Base-by-base conservation (phyloP, 129 eudicot species). In the Chrysanthemum makinoi region DNA sequence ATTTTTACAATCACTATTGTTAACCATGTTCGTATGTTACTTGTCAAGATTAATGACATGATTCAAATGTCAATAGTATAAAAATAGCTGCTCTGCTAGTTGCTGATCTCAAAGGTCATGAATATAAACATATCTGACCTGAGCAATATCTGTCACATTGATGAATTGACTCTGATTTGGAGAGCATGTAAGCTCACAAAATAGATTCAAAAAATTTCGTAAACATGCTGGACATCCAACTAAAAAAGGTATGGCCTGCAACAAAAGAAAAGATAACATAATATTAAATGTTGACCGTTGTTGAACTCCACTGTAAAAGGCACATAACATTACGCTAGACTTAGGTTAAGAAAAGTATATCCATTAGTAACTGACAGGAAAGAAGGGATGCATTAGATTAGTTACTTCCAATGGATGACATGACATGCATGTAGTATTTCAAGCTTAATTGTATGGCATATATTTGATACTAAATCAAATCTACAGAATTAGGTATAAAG, bases 181-280 rank as follows among this genome's bases (percentile, higher is more conserved):
- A 75, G 99, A 95, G 84, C 99, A 95, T 54, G 94, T 66, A 75
- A 95, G 91, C 83, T 95, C 99, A 39, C 99, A 95, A 83, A 95
- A 90, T 14, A 95, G 81, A 85, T 95, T 95, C 82, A 95, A 81
- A 88, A 95, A 95, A 55, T 95, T 95, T 80, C 99, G 84, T 77
- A 95, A 84, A 85, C 99, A 95, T 75, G 99, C 97, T 56, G 99
- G 99, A 75, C 99, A 95, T 62, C 99, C 99, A 62, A 95, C 99
- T 73, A 95, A 87, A 73, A 95, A 90, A 17, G 99, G 97, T 74
- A 95, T 78, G 8, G 96, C 99, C 99, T 95, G 94, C 86, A 81
- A 85, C 35, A 73, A 80, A 62, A 68, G 47, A 50, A 12, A 39
- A 59, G 20, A 68, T 35, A 33, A 73, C 61, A 65, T 73, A 30